Evolutionary conservation across 2,329 filamentous ascomycete genomes (phyloP), one percentile per base, ranked within the genome.

Genomic region (Thermoascus crustaceus): DNA sequence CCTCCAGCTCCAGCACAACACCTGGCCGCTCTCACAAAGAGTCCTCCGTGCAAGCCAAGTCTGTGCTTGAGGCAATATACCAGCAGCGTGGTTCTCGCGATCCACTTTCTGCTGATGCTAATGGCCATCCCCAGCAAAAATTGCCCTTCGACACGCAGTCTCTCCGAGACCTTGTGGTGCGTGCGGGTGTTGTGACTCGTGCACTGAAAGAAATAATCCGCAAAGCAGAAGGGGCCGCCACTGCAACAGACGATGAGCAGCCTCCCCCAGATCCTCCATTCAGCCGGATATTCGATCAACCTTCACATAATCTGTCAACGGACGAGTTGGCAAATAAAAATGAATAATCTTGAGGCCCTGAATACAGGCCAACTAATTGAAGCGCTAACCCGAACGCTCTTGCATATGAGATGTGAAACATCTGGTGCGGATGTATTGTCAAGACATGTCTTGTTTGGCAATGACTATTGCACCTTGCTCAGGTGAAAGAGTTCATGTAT

Each of bases 81-180:
- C 62, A 70, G 41, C 63, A 66, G 46, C 66, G 61, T 39, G 61
- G 55, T 35, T 46, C 56, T 19, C 46, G 55, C 18, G 49, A 50
- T 34, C 43, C 50, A 17, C 32, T 50, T 39, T 35, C 52, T 24
- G 19, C 43, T 9, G 39, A 57, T 7, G 37, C 51, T 7, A 46
- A 53, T 10, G 33, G 46, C 20, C 47, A 55, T 23, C 47, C 58
- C 11, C 58, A 53, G n/a, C 48, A 58, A 34, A 80, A 79, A 47
- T 69, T 80, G n/a, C 74, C 75, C 0, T 81, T 81, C 49, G 76
- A 80, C 48, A 80, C 76, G 2, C 73, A 73, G 17, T 80, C 77
- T 27, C 64, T 81, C 9, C 68, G 71, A 44, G 73, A 78, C 49
- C 73, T 81, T 37, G 76, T 81, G 17, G 51, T 63, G 18, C 63